Percentiles rank a stretch among this genome's conserved stretches.
Conservation (phyloP, 169 alveolate species). For the Eimeria maxima region DNA sequence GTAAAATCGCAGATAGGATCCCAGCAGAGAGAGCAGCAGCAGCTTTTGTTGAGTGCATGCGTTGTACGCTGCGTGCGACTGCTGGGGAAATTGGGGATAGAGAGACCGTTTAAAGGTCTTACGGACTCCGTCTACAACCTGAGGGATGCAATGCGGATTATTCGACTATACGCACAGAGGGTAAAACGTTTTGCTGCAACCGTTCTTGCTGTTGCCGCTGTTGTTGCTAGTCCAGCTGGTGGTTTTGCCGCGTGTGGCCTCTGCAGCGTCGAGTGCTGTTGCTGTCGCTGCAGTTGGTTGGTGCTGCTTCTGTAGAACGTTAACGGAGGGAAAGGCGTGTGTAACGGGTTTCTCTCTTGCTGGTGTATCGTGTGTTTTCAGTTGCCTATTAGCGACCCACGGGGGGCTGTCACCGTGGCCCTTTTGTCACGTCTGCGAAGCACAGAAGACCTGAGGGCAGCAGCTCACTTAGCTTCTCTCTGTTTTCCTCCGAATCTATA, state of each 20-base stretch:
- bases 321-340: no score
- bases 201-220: not conserved
- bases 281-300: not conserved
- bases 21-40: not conserved
- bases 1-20: not conserved
- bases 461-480: conserved; percentile 3
- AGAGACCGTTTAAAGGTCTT: conserved; percentile 46
- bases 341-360: no score
- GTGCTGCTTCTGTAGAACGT: no score
- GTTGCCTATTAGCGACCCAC: conserved; percentile 74
- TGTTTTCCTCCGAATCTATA: conserved; percentile 45
- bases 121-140: conserved; percentile 85
- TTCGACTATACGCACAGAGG: conserved; percentile 76
- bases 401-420: conserved; percentile 53
- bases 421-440: conserved; percentile 76
- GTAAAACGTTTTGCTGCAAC: conserved; percentile 68
- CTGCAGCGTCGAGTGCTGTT: not conserved
- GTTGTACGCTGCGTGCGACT: conserved; percentile 37
- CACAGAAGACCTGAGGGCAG: conserved; percentile 14
- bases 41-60: conserved; percentile 58
- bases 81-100: not conserved
- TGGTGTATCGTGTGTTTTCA: not conserved
- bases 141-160: conserved; percentile 84
- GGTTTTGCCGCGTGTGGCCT: not conserved
- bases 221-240: not conserved